phyloP scores from a whole-genome alignment of 768 basidiomycete genomes.

The Albatrellus ellisii region DNA sequence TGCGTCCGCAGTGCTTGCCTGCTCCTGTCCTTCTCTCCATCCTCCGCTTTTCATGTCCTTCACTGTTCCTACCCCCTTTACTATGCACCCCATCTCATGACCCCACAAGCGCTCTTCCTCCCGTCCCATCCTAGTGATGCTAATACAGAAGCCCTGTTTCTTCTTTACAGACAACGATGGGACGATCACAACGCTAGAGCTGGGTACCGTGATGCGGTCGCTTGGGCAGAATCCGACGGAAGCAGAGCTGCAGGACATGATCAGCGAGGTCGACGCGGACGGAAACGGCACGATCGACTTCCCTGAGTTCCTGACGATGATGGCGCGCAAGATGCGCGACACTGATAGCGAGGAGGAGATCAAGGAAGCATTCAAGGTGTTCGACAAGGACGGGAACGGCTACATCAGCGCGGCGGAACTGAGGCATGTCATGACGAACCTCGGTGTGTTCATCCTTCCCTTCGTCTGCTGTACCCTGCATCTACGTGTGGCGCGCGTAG shows the following conservation, averaged over 20 bases:
- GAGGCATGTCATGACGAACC: slow-evolving; percentile 82
- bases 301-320: slow-evolving; percentile 69
- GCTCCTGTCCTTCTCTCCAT: no score
- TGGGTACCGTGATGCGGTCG: slow-evolving; percentile 89
- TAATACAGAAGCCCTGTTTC: not conserved
- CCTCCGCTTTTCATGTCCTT: not conserved
- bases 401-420: slow-evolving; percentile 80
- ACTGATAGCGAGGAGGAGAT: slow-evolving; percentile 92
- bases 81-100: slow-evolving; percentile 4
- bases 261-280: slow-evolving; percentile 88
- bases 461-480: not conserved
- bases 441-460: slow-evolving; percentile 38
- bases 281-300: slow-evolving; percentile 83
- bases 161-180: slow-evolving; percentile 66
- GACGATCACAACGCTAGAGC: slow-evolving; percentile 82
- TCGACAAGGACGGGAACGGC: slow-evolving; percentile 93
- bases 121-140: no score
- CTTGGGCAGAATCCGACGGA: slow-evolving; percentile 90
- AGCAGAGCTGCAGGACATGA: slow-evolving; percentile 88
- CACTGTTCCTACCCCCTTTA: slow-evolving; percentile 5
- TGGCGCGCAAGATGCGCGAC: slow-evolving; percentile 84
- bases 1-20: slow-evolving; percentile 21
- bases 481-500: not conserved
- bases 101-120: not conserved
- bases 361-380: slow-evolving; percentile 92